phyloP scores from a whole-genome alignment of 768 basidiomycete species.

The Mycena alexandri region DNA sequence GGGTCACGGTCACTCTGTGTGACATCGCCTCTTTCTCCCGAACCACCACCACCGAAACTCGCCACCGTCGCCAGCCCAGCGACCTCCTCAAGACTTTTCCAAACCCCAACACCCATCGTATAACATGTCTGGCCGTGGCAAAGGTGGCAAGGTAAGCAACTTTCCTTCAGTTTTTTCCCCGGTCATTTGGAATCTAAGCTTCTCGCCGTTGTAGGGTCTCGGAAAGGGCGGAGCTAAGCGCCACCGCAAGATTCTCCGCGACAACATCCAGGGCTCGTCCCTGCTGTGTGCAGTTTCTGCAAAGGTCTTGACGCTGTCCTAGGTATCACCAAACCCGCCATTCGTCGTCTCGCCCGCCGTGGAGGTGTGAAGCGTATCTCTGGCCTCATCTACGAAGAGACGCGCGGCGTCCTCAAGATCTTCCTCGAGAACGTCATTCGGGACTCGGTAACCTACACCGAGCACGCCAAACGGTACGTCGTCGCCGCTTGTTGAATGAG shows the following conservation, averaged over 20 bases:
- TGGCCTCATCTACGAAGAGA: slow-evolving; percentile 12
- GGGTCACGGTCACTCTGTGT: slow-evolving; percentile 1
- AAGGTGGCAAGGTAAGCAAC: slow-evolving; percentile 13
- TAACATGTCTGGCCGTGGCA: slow-evolving; percentile 17
- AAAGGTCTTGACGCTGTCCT: slow-evolving; percentile 49
- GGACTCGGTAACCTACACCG: slow-evolving; percentile 10
- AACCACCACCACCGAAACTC: slow-evolving; percentile 9
- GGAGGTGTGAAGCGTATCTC: slow-evolving; percentile 9
- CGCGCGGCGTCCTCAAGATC: slow-evolving; percentile 13
- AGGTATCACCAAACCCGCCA: slow-evolving; percentile 16
- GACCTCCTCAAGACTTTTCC: slow-evolving; percentile 10
- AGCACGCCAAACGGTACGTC: slow-evolving; percentile 47
- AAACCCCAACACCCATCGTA: background rate
- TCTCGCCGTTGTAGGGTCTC: no score
- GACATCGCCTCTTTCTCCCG: slow-evolving; percentile 11
- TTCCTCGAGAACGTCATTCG: slow-evolving; percentile 17
- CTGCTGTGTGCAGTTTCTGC: no score
- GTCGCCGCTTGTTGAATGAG: slow-evolving; percentile 85
- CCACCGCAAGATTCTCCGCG: no score
- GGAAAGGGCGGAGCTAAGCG: no score
- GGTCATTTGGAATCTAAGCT: background rate
- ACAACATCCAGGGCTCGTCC: slow-evolving; percentile 66
- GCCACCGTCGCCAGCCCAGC: slow-evolving; percentile 6
- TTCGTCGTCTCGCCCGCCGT: slow-evolving; percentile 14
- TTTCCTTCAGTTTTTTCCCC: background rate